Conservation (phyloP, 2,329 filamentous ascomycete species). For the Drechslerella coelobrocha region DNA sequence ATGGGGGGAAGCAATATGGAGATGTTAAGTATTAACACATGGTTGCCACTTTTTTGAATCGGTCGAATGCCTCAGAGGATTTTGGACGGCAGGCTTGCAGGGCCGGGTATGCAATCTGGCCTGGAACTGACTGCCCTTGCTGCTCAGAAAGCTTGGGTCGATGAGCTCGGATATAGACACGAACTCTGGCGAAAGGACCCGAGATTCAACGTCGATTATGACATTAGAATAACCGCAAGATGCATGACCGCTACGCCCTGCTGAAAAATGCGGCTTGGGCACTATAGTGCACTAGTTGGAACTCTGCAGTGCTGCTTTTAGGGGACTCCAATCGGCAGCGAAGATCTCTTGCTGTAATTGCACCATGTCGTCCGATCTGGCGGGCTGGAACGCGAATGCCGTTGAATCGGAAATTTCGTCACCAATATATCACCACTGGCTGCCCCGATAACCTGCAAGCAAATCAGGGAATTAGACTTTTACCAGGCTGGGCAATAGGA, state of each 20-base stretch:
- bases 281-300: background rate
- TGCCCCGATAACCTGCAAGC: background rate
- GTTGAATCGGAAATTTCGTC: slow-evolving; percentile 28
- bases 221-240: slow-evolving; percentile 10
- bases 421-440: slow-evolving; percentile 36
- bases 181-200: slow-evolving; percentile 2
- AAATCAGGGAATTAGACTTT: slow-evolving; percentile 25
- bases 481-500: background rate
- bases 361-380: background rate
- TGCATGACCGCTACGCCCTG: background rate
- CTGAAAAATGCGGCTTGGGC: too few species aligned
- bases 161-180: background rate
- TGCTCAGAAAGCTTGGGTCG: background rate
- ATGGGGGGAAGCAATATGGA: too few species aligned
- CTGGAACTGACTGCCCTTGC: too few species aligned
- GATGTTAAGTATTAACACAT: too few species aligned
- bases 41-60: too few species aligned
- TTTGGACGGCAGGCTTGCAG: too few species aligned
- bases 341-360: background rate
- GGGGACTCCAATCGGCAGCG: background rate
- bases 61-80: too few species aligned
- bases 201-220: background rate
- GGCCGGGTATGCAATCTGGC: too few species aligned
- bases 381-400: slow-evolving; percentile 2
- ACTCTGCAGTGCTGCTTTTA: slow-evolving; percentile 7